Conservation (phyloP, 257 asterid genomes). For the Voacanga thouarsii region DNA sequence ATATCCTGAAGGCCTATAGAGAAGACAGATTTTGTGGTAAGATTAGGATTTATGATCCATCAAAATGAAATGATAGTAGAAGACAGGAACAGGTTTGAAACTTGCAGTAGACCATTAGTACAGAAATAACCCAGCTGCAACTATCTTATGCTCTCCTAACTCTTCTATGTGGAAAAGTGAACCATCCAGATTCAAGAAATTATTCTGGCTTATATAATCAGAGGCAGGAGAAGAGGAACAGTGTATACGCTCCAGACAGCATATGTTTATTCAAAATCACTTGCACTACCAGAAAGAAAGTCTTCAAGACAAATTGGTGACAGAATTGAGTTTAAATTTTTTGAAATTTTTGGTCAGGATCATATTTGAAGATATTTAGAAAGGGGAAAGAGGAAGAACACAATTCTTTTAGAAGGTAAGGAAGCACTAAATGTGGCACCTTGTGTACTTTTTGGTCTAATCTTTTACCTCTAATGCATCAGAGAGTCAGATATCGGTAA, state of each 20-base stretch:
- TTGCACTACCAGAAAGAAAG: background rate
- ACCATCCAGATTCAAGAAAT: background rate
- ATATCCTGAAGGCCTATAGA: conserved; percentile 70
- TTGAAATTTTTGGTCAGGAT: background rate
- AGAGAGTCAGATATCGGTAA: background rate
- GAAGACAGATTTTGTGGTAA: conserved; percentile 14
- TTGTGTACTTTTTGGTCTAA: background rate
- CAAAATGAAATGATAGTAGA: background rate
- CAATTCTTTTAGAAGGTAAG: background rate
- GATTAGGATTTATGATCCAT: background rate
- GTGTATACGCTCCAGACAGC: background rate
- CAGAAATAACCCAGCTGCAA: background rate
- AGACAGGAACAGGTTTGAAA: conserved; percentile 3
- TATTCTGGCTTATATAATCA: background rate
- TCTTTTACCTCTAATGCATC: background rate
- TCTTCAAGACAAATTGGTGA: background rate
- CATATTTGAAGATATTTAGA: background rate
- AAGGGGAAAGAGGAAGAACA: background rate
- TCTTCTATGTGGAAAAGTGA: background rate
- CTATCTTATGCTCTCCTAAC: background rate
- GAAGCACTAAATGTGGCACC: background rate
- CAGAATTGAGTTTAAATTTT: background rate
- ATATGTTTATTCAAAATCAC: background rate
- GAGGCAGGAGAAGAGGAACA: background rate
- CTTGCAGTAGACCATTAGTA: background rate